Percentiles rank a stretch among this genome's conserved stretches.
Evolutionary conservation across 2,329 filamentous ascomycete genomes (phyloP).

Genomic region (Aureobasidium sp.): DNA sequence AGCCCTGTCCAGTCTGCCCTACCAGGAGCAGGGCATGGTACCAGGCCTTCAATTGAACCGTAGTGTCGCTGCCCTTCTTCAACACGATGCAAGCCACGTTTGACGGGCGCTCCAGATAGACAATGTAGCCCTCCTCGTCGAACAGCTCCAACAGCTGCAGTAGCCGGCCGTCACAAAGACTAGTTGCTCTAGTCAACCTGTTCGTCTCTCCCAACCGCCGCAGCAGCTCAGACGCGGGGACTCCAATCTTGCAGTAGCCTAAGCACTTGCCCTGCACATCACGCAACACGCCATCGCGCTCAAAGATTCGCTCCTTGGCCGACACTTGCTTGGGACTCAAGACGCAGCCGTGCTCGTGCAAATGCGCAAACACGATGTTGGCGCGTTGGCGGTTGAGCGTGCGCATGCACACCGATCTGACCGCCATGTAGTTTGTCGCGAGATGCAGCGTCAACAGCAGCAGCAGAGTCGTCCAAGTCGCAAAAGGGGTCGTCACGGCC

Average conservation of each 20-base stretch:
- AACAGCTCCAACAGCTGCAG: slow-evolving; percentile 47
- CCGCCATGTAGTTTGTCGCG: slow-evolving; percentile 77
- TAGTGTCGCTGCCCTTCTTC: slow-evolving; percentile 49
- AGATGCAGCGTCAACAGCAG: slow-evolving; percentile 69
- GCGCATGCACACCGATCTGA: slow-evolving; percentile 74
- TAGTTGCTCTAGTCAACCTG: slow-evolving; percentile 23
- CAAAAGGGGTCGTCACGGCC: slow-evolving; percentile 59
- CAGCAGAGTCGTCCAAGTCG: slow-evolving; percentile 69
- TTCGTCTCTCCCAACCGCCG: slow-evolving; percentile 21
- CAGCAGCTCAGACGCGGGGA: slow-evolving; percentile 23
- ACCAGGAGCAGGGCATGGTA: slow-evolving; percentile 51
- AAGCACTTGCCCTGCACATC: slow-evolving; percentile 41
- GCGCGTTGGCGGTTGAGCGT: slow-evolving; percentile 82
- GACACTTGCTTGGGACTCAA: slow-evolving; percentile 58
- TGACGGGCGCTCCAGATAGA: slow-evolving; percentile 45
- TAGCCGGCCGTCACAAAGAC: slow-evolving; percentile 26
- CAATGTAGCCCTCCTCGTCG: slow-evolving; percentile 49
- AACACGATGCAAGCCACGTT: slow-evolving; percentile 50
- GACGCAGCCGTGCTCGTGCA: slow-evolving; percentile 26
- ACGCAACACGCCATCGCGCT: slow-evolving; percentile 59
- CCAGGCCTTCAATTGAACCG: slow-evolving; percentile 55
- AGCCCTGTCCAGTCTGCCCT: slow-evolving; percentile 11
- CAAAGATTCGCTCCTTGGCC: slow-evolving; percentile 51
- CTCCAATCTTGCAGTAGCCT: slow-evolving; percentile 50
- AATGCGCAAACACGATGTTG: slow-evolving; percentile 62